Base-by-base conservation (phyloP, 768 basidiomycete species). In the Terana coerulea region DNA sequence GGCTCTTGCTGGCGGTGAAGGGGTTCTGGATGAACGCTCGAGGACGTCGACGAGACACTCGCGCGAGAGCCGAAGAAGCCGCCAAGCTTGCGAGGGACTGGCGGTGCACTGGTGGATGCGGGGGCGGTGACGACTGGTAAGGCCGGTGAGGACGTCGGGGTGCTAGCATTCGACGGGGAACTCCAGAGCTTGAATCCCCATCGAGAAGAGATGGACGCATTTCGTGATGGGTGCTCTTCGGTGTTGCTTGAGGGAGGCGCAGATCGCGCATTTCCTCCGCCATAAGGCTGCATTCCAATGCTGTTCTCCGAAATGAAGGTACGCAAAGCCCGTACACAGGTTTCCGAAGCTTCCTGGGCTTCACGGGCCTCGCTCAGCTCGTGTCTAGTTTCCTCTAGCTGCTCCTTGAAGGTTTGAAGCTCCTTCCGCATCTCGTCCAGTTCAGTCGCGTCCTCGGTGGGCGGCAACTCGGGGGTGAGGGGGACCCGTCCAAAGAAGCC, bases 301-400 rank as follows among this genome's bases (percentile, higher is more conserved):
- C 82, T 81, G 64, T 85, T 82, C 57, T 89, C 83, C 19, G 79
- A 80, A 57, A 91, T 91, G 63, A 88, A 98, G 51, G 83, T 86
- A 31, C 93, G 77, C 36, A 98, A 72, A 0, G 88, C 90, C 49
- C 80, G 83, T 57, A 89, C 82, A 64, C 91, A 94, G 0, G 79
- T 79, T 58, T 98, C 93, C 30, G 88, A 90, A 3, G 95, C 95
- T 62, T 91, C 84, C 42, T 83, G 76, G 2, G 90, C 91, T 67
- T 98, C 95, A 54, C 80, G 84, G 1, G 84, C 76, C 62, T 95
- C 93, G 33, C 63, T 72, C 40, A 95, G 69, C 52, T 91, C 88
- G 54, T 80, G 77, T 59, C 79, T 80, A 15, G 78, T 73, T 26
- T 76, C 79, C 29, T 84, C 82, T 15, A 94, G 66, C 49, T 87